These are phyloP conservation scores for Xylariaceae sp. DNA, from an alignment of 2,329 filamentous ascomycete species.

Conservation along the genomic window DNA sequence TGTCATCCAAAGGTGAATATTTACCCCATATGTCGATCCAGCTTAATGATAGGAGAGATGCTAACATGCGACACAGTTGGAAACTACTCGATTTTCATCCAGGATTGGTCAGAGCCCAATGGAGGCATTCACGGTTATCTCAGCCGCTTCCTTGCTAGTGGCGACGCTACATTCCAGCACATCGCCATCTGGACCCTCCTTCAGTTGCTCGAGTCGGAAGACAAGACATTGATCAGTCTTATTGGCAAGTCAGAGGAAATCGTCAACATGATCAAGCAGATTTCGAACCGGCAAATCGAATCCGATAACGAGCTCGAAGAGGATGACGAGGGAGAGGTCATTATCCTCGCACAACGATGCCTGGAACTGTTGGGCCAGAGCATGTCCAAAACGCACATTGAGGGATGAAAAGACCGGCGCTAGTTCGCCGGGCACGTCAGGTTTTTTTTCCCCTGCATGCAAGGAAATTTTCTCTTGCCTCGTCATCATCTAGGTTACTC, in stretches of 20 bases:
- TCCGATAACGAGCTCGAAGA: constrained; percentile 81
- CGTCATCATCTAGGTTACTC: constrained; percentile 31
- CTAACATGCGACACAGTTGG: constrained; percentile 57
- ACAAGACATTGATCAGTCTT: constrained; percentile 78
- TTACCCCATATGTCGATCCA: background rate
- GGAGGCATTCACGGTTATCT: constrained; percentile 96
- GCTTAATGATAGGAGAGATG: background rate
- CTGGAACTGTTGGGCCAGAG: constrained; percentile 77
- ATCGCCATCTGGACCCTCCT: constrained; percentile 98
- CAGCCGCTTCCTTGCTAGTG: constrained; percentile 84
- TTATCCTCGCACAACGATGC: constrained; percentile 83
- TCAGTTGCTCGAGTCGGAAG: constrained; percentile 91
- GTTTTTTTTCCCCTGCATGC: constrained; percentile 11
- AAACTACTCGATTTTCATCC: constrained; percentile 93
- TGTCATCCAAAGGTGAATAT: constrained; percentile 85
- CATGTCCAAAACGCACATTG: constrained; percentile 73
- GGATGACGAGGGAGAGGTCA: constrained; percentile 88
- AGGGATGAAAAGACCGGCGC: constrained; percentile 50
- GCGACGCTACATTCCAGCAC: constrained; percentile 96
- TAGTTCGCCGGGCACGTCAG: background rate
- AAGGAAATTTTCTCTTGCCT: constrained; percentile 24
- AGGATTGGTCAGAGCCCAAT: constrained; percentile 87
- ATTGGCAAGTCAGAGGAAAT: constrained; percentile 90
- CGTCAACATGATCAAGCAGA: constrained; percentile 83
- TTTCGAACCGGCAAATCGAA: constrained; percentile 83